phyloP scores from a whole-genome alignment of 768 basidiomycete genomes.

The Podaxis sp. region DNA sequence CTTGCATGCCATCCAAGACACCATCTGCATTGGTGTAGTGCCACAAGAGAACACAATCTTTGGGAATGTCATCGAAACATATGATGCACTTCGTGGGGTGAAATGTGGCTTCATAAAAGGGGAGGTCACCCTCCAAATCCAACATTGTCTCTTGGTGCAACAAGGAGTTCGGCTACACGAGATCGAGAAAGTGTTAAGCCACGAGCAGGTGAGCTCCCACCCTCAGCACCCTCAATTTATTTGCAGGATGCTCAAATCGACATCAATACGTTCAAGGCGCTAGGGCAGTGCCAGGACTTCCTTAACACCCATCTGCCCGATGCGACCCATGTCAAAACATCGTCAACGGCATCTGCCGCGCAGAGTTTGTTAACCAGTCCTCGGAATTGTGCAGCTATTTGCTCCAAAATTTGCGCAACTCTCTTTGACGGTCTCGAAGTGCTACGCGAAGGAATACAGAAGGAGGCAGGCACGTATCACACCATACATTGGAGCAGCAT shows the following conservation, averaged over 20 bases:
- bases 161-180: slow-evolving; percentile 51
- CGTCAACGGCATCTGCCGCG: slow-evolving; percentile 75
- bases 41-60: slow-evolving; percentile 80
- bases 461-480: slow-evolving; percentile 39
- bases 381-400: slow-evolving; percentile 63
- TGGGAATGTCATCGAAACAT: slow-evolving; percentile 72
- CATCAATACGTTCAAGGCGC: slow-evolving; percentile 39
- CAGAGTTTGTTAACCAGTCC: slow-evolving; percentile 38
- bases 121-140: slow-evolving; percentile 52
- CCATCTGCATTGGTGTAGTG: slow-evolving; percentile 54
- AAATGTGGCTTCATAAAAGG: slow-evolving; percentile 51
- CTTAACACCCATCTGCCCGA: slow-evolving; percentile 47
- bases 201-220: slow-evolving; percentile 59
- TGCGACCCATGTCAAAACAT: slow-evolving; percentile 48
- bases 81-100: slow-evolving; percentile 54
- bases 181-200: slow-evolving; percentile 62
- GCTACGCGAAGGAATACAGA: slow-evolving; percentile 60
- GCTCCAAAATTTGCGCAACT: slow-evolving; percentile 58
- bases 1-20: slow-evolving; percentile 41
- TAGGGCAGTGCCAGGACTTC: slow-evolving; percentile 75
- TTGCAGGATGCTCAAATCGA: neutral
- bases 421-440: slow-evolving; percentile 62
- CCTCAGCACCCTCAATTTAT: neutral
- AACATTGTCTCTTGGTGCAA: slow-evolving; percentile 67
- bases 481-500: neutral